Evolutionary conservation across 2,329 filamentous ascomycete species (phyloP).

Genomic region (Rhynchosporium secalis): DNA sequence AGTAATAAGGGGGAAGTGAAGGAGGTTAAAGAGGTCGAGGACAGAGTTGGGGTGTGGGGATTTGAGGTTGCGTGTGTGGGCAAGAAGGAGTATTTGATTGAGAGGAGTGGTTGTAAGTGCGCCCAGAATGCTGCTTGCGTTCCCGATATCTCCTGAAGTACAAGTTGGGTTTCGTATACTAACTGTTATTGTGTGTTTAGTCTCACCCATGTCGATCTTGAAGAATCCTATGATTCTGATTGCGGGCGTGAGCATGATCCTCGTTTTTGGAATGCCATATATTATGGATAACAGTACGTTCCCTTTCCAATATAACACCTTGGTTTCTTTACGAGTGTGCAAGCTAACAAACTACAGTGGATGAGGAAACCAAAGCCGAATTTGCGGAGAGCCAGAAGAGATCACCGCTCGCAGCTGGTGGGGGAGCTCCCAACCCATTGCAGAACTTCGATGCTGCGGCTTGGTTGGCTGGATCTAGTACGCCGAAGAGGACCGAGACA

Average conservation of each 20-base stretch:
- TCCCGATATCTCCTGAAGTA: neutral
- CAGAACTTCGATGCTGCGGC: conserved; percentile 68
- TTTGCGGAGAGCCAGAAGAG: conserved; percentile 88
- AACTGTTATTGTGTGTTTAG: conserved; percentile 44
- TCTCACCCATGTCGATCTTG: conserved; percentile 77
- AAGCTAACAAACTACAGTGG: conserved; percentile 61
- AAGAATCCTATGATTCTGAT: conserved; percentile 98
- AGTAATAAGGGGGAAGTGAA: conserved; percentile 69
- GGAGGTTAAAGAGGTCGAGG: conserved; percentile 31
- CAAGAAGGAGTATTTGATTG: conserved; percentile 73
- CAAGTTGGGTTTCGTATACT: neutral
- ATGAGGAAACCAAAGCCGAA: conserved; percentile 90
- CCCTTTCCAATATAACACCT: neutral
- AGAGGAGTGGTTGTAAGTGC: conserved; percentile 72
- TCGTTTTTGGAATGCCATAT: conserved; percentile 93
- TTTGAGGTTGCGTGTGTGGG: conserved; percentile 51
- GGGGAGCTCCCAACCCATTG: conserved; percentile 47
- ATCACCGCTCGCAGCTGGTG: conserved; percentile 62
- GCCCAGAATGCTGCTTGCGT: neutral
- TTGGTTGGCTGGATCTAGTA: conserved; percentile 60
- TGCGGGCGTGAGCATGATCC: conserved; percentile 74
- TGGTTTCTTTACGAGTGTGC: neutral
- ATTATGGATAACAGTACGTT: conserved; percentile 90
- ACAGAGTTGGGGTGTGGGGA: conserved; percentile 38
- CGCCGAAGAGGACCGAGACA: conserved; percentile 33